Conservation (phyloP, 495 filamentous ascomycete genomes). For the Lasiosphaeria ovina region DNA sequence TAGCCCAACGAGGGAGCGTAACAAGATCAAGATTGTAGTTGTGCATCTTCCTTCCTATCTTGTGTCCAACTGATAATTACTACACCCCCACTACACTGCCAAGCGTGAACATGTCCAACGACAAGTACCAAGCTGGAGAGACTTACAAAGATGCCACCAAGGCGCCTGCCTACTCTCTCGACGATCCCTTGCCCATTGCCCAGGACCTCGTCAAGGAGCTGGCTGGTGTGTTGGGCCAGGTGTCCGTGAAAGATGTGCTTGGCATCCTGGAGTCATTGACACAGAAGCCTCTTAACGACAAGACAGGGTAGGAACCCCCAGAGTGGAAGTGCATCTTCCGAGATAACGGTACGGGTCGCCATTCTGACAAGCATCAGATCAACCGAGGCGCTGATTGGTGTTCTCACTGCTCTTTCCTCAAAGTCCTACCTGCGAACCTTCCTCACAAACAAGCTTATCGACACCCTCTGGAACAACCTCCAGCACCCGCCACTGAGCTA, state of each 20-base stretch:
- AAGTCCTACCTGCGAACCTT: constrained; percentile 50
- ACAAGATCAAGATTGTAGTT: background rate
- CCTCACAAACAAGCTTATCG: constrained; percentile 60
- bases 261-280: constrained; percentile 28
- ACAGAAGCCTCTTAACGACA: constrained; percentile 34
- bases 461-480: constrained; percentile 64
- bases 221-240: constrained; percentile 21
- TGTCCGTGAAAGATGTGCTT: constrained; percentile 23
- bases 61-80: background rate
- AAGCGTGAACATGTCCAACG: constrained; percentile 2
- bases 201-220: constrained; percentile 29
- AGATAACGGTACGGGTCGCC: background rate
- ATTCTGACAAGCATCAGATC: constrained; percentile 5
- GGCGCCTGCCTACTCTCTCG: constrained; percentile 22
- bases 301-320: constrained; percentile 21
- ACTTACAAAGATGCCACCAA: constrained; percentile 12
- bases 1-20: too few relatives aligned
- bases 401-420: constrained; percentile 48
- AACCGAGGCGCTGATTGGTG: constrained; percentile 34
- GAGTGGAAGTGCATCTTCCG: too few relatives aligned
- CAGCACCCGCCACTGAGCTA: constrained; percentile 66
- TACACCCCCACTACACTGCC: background rate
- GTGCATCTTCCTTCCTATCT: background rate
- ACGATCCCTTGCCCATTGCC: constrained; percentile 29
- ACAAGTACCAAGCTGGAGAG: constrained; percentile 20